Conservation (phyloP, 768 basidiomycete species). For the Tulasnella sp. region DNA sequence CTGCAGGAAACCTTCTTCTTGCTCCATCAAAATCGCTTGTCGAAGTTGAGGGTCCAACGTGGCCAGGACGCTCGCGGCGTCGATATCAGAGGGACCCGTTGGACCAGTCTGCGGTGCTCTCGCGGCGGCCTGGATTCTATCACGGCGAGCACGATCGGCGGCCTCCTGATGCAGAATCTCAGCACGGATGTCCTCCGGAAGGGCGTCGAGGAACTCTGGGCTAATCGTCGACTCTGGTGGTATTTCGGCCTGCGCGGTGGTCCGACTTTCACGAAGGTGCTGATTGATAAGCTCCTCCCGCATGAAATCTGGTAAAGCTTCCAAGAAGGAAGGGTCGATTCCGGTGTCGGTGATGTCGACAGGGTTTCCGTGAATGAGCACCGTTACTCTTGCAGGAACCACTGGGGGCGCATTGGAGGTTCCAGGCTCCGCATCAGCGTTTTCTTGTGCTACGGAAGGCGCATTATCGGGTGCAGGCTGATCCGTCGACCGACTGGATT, state of each 20-base stretch:
- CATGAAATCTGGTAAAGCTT: slow-evolving; percentile 97
- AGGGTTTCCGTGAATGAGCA: slow-evolving; percentile 81
- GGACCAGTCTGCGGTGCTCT: slow-evolving; percentile 27
- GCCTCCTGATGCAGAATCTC: slow-evolving; percentile 96
- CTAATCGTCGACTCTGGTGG: slow-evolving; percentile 83
- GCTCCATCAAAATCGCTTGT: slow-evolving; percentile 82
- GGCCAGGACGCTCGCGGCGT: slow-evolving; percentile 84
- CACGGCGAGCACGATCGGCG: slow-evolving; percentile 56
- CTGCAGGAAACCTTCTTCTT: slow-evolving; percentile 75
- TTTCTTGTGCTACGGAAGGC: not conserved
- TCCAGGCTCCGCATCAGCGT: slow-evolving; percentile 20
- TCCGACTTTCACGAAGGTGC: slow-evolving; percentile 85
- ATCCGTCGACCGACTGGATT: no score
- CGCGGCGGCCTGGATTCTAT: slow-evolving; percentile 33
- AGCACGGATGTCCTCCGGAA: slow-evolving; percentile 91
- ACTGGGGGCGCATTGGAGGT: slow-evolving; percentile 30
- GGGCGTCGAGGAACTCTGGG: slow-evolving; percentile 87
- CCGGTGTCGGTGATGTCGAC: slow-evolving; percentile 99
- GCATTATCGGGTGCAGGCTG: not conserved
- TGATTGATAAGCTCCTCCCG: slow-evolving; percentile 96
- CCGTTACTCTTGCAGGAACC: slow-evolving; percentile 49
- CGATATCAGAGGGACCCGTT: slow-evolving; percentile 54
- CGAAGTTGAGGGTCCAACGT: slow-evolving; percentile 83
- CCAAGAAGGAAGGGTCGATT: slow-evolving; percentile 95
- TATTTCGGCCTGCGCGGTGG: slow-evolving; percentile 54